Percentiles rank a stretch among this genome's conserved stretches.
These are phyloP conservation scores for Pyracantha coccinea DNA, from an alignment of 331 rosid species.

Conservation along the genomic window DNA sequence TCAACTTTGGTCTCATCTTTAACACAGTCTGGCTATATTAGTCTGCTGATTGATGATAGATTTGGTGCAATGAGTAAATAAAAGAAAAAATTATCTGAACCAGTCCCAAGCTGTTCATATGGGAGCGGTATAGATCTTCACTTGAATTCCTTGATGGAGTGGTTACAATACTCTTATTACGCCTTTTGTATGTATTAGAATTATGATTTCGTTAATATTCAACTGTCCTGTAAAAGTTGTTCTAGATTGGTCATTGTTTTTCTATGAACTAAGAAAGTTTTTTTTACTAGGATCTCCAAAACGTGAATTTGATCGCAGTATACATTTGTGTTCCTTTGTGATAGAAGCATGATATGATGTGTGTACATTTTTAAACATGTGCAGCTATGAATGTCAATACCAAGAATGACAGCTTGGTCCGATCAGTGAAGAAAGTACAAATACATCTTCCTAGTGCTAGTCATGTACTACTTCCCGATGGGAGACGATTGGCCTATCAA, in stretches of 20 bases:
- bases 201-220: background rate
- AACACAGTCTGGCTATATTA: background rate
- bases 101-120: no score
- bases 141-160: background rate
- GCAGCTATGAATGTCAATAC: slow-evolving; percentile 63
- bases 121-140: no score
- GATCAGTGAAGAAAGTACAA: slow-evolving; percentile 41
- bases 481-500: slow-evolving; percentile 74
- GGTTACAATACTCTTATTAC: background rate
- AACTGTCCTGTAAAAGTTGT: background rate
- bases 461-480: slow-evolving; percentile 80
- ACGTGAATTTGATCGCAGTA: background rate
- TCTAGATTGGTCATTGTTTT: background rate
- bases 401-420: slow-evolving; percentile 24
- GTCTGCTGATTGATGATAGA: background rate
- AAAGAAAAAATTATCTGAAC: no score
- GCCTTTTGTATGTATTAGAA: background rate
- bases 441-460: slow-evolving; percentile 77
- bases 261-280: background rate
- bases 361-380: slow-evolving; percentile 14
- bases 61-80: background rate
- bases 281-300: background rate
- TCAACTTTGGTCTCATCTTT: background rate
- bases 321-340: background rate
- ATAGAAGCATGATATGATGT: slow-evolving; percentile 1